Evolutionary conservation across 2,329 filamentous ascomycete genomes (phyloP).

Genomic region (Huntiella moniliformis): DNA sequence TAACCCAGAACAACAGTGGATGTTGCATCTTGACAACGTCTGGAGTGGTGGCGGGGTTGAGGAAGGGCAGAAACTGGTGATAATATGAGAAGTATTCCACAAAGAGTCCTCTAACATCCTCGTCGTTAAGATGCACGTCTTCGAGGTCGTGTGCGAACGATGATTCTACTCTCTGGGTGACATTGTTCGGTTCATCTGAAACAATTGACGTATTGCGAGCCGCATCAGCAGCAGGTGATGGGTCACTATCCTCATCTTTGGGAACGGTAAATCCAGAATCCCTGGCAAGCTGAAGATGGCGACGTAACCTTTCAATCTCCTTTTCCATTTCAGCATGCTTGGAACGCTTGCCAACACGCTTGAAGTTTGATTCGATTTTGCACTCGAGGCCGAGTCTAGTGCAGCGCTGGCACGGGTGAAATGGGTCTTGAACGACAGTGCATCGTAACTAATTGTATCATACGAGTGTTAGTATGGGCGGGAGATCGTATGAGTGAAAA

Average conservation of each 20-base stretch:
- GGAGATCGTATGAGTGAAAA: background rate
- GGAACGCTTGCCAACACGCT: conserved; percentile 63
- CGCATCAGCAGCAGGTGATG: conserved; percentile 21
- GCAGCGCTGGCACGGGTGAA: conserved; percentile 59
- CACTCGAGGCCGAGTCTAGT: conserved; percentile 63
- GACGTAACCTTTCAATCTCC: conserved; percentile 52
- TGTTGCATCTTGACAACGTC: conserved; percentile 63
- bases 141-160: conserved; percentile 28
- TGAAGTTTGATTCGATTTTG: conserved; percentile 78
- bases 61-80: conserved; percentile 60
- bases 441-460: conserved; percentile 44
- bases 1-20: conserved; percentile 69
- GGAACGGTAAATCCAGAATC: conserved; percentile 36
- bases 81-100: conserved; percentile 58
- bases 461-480: background rate
- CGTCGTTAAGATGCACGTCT: conserved; percentile 43
- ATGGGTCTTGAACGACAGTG: conserved; percentile 67
- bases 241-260: conserved; percentile 36
- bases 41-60: conserved; percentile 46
- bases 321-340: conserved; percentile 77
- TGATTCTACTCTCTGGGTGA: background rate
- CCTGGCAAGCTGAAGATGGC: conserved; percentile 40
- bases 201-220: conserved; percentile 44
- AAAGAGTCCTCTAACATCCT: conserved; percentile 46
- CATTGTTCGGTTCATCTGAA: conserved; percentile 41